Percentiles rank a stretch among this genome's conserved stretches.
phyloP scores from a whole-genome alignment of 768 basidiomycete genomes.

The Leccinum ochraceum region DNA sequence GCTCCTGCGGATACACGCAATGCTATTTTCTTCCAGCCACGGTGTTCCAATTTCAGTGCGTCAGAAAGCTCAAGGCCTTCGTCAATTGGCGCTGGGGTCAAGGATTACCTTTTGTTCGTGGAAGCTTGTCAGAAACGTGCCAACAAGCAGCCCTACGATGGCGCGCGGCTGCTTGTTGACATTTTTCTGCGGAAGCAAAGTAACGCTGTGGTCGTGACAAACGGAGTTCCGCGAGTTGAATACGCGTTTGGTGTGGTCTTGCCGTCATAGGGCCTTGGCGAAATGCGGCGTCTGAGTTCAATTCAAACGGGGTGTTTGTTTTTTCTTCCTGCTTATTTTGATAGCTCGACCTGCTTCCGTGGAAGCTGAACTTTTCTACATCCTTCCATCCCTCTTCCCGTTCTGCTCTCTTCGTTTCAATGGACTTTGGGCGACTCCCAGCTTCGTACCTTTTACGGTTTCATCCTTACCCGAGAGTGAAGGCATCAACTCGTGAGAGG shows the following conservation, averaged over 20 bases:
- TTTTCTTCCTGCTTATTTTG: conserved; percentile 6
- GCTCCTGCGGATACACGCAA: not conserved
- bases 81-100: not conserved
- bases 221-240: conserved; percentile 19
- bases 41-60: conserved; percentile 15
- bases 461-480: conserved; percentile 32
- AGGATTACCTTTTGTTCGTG: conserved; percentile 12
- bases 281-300: conserved; percentile 21
- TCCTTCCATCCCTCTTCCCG: not conserved
- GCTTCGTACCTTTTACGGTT: conserved; percentile 29
- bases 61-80: conserved; percentile 1
- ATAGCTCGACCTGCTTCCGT: conserved; percentile 1
- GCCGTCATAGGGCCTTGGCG: conserved; percentile 29
- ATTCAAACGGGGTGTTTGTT: conserved; percentile 16
- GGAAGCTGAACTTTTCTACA: not conserved
- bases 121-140: not conserved
- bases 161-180: not conserved
- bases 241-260: conserved; percentile 30
- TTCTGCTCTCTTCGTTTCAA: conserved; percentile 1
- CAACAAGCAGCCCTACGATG: not conserved
- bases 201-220: conserved; percentile 15
- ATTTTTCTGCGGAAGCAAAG: conserved; percentile 20
- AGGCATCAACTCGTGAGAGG: conserved; percentile 25
- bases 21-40: not conserved
- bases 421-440: conserved; percentile 23